phyloP scores from a whole-genome alignment of 2,329 filamentous ascomycete genomes.

The Xylariaceae sp. region DNA sequence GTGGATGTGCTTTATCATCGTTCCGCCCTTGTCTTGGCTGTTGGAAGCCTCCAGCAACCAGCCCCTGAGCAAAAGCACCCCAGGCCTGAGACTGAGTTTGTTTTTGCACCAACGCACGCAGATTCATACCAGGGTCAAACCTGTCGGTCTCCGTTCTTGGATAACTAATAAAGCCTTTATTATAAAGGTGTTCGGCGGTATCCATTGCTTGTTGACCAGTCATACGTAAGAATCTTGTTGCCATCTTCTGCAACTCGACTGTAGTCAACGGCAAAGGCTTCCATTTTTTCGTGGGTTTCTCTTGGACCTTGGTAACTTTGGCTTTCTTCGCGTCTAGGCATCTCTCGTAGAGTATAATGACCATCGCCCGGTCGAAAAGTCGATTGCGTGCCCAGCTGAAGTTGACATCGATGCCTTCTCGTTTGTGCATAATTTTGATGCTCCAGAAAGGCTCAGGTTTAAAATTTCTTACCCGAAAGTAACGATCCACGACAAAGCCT shows the following conservation, averaged over 20 bases:
- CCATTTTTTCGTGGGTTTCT: constrained; percentile 91
- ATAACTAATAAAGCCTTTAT: constrained; percentile 94
- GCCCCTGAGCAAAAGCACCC: constrained; percentile 73
- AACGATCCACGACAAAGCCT: constrained; percentile 94
- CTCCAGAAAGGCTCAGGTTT: constrained; percentile 89
- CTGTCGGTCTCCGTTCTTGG: constrained; percentile 95
- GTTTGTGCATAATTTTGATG: constrained; percentile 77
- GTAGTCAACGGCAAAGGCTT: constrained; percentile 91
- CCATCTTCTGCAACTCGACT: constrained; percentile 94
- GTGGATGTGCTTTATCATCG: constrained; percentile 95
- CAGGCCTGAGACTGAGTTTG: constrained; percentile 73
- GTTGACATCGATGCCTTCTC: constrained; percentile 72
- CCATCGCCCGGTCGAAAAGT: constrained; percentile 82
- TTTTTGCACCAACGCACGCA: constrained; percentile 75
- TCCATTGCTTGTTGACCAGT: constrained; percentile 88
- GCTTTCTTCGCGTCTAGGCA: constrained; percentile 75
- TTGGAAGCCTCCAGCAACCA: constrained; percentile 73
- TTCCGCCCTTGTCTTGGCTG: constrained; percentile 79
- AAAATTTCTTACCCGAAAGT: constrained; percentile 91
- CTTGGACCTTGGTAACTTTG: constrained; percentile 77
- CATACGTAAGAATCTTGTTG: constrained; percentile 84
- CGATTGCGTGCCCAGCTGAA: constrained; percentile 81
- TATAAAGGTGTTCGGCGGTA: constrained; percentile 82
- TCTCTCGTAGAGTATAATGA: constrained; percentile 78
- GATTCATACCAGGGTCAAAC: constrained; percentile 85